A percentile compares a stretch with the other conserved stretches of the same genome.
Evolutionary conservation across 768 basidiomycete species (phyloP).

Genomic region (Rhodotorula sphaerocarpa): DNA sequence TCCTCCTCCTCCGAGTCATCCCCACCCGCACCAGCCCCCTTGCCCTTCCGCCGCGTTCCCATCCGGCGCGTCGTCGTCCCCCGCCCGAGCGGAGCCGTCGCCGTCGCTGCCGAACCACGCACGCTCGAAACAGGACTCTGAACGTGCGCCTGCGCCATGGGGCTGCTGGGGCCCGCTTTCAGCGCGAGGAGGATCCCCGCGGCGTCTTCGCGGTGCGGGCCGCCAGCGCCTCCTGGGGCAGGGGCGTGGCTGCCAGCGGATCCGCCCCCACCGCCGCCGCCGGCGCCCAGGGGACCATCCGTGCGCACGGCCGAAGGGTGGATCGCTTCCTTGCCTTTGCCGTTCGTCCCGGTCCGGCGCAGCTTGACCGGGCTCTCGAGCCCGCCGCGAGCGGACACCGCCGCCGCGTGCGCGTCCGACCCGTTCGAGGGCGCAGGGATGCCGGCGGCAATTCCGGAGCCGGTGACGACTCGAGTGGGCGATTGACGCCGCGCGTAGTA

Average conservation of each 20-base stretch:
- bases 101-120: neutral
- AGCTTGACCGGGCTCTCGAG: constrained; percentile 18
- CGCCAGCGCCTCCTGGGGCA: neutral
- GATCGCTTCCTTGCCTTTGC: neutral
- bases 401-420: neutral
- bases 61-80: neutral
- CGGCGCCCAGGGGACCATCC: no score
- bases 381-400: neutral
- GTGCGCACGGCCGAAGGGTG: neutral
- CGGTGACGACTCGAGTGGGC: neutral
- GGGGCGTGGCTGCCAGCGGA: neutral
- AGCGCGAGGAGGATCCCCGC: constrained; percentile 26
- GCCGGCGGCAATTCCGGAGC: constrained; percentile 8
- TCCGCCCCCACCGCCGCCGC: neutral
- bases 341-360: neutral
- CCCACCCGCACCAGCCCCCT: neutral
- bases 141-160: constrained; percentile 4
- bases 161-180: constrained; percentile 19
- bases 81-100: neutral
- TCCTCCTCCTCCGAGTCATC: constrained; percentile 2
- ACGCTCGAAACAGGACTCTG: constrained; percentile 23
- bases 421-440: neutral
- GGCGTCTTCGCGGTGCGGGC: constrained; percentile 11
- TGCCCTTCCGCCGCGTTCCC: neutral
- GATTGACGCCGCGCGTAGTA: constrained; percentile 19